These are phyloP conservation scores for Corymbia calophylla DNA, from an alignment of 441 rosid species.

Conservation along the genomic window DNA sequence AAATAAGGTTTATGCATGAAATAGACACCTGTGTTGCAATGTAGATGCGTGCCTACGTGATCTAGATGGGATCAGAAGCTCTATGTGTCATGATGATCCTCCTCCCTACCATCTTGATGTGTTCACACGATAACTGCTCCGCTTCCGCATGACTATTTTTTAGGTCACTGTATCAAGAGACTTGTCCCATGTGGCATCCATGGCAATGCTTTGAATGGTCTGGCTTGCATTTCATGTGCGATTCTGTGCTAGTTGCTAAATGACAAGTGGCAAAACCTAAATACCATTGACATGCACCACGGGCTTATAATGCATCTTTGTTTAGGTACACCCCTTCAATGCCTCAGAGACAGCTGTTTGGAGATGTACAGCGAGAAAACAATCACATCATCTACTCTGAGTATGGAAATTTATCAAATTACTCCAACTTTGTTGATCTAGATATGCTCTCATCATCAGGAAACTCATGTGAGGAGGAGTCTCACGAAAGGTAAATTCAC, in stretches of 20 bases:
- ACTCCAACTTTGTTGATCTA: constrained; percentile 80
- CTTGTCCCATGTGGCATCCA: not conserved
- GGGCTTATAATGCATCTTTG: not conserved
- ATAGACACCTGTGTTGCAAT: not conserved
- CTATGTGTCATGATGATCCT: not conserved
- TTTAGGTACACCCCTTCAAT: constrained; percentile 59
- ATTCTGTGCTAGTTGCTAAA: not conserved
- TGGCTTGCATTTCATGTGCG: not conserved
- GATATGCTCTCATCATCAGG: constrained; percentile 90
- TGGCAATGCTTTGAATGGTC: not conserved
- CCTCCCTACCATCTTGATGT: not conserved
- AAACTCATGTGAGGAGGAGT: constrained; percentile 65
- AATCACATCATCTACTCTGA: constrained; percentile 48
- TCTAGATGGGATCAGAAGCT: not conserved
- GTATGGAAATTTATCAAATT: constrained; percentile 43
- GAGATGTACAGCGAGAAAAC: constrained; percentile 52
- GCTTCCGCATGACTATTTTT: not conserved
- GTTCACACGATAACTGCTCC: not conserved
- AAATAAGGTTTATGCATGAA: not conserved
- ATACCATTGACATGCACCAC: not conserved
- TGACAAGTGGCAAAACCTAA: not conserved
- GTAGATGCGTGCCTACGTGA: not conserved
- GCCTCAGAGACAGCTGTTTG: constrained; percentile 64
- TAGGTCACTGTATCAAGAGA: not conserved
- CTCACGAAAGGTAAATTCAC: constrained; percentile 57